phyloP scores from a whole-genome alignment of 441 rosid genomes.

The Pelargonium fulgidum region DNA sequence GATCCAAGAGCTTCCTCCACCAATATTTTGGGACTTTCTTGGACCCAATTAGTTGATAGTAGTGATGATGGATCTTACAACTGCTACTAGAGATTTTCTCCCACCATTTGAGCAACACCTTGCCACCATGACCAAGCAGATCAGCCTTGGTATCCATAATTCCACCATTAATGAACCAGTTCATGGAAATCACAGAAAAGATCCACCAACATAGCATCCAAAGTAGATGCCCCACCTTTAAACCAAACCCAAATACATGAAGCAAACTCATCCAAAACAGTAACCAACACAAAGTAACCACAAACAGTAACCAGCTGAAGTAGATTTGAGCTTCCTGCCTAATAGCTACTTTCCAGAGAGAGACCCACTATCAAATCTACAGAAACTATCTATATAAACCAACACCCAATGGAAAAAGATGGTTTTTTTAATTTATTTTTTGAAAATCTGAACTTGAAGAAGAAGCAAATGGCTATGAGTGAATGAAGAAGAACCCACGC shows the following conservation, averaged over 20 bases:
- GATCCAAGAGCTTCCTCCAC: slow-evolving; percentile 60
- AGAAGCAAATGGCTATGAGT: slow-evolving; percentile 14
- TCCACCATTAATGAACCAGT: slow-evolving; percentile 57
- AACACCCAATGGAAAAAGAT: slow-evolving; percentile 22
- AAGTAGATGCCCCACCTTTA: slow-evolving; percentile 67
- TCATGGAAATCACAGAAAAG: slow-evolving; percentile 47
- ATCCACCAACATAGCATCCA: slow-evolving; percentile 85
- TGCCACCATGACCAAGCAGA: slow-evolving; percentile 48
- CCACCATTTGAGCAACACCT: slow-evolving; percentile 50
- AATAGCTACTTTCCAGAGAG: slow-evolving; percentile 29
- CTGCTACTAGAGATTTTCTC: slow-evolving; percentile 38
- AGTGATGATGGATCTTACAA: slow-evolving; percentile 51
- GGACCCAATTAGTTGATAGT: slow-evolving; percentile 50
- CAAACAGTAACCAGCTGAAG: slow-evolving; percentile 28
- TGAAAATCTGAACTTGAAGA: slow-evolving; percentile 10
- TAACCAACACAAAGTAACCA: slow-evolving; percentile 26
- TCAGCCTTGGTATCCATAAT: slow-evolving; percentile 41
- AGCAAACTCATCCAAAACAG: slow-evolving; percentile 70
- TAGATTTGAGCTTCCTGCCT: slow-evolving; percentile 24
- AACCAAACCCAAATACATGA: slow-evolving; percentile 61
- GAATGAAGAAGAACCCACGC: slow-evolving; percentile 16
- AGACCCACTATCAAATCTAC: slow-evolving; percentile 41
- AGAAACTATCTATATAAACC: slow-evolving; percentile 36
- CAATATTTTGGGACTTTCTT: slow-evolving; percentile 46
- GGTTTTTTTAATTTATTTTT: background rate